phyloP scores from a whole-genome alignment of 2,329 filamentous ascomycete species.

The Verticillium zaregamsianum region DNA sequence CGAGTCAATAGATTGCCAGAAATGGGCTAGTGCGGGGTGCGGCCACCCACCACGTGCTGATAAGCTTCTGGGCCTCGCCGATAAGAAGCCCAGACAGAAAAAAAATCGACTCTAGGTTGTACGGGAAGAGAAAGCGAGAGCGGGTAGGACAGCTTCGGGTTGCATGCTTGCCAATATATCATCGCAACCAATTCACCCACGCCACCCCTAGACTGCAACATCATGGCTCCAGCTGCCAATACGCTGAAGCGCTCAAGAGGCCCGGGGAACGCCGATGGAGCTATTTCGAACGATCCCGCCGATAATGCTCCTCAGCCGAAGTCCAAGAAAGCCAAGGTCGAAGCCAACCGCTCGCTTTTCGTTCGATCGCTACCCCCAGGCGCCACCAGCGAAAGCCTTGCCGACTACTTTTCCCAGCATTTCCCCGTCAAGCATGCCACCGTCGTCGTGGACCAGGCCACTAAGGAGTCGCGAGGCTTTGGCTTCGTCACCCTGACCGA shows the following conservation, averaged over 20 bases:
- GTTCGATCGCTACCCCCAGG: constrained; percentile 78
- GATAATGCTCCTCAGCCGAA: constrained; percentile 21
- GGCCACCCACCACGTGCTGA: constrained; percentile 9
- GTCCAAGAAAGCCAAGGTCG: constrained; percentile 54
- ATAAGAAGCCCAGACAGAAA: neutral
- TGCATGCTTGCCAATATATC: neutral
- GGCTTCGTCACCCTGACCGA: constrained; percentile 98
- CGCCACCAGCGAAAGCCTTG: constrained; percentile 76
- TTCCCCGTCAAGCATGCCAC: constrained; percentile 94
- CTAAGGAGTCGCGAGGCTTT: constrained; percentile 85
- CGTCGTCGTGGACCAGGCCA: constrained; percentile 81
- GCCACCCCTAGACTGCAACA: neutral
- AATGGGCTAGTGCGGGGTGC: constrained; percentile 12
- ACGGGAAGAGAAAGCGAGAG: neutral
- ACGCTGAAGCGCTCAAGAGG: constrained; percentile 12
- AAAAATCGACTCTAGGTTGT: constrained; percentile 6
- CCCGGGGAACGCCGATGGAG: neutral
- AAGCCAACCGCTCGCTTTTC: constrained; percentile 73
- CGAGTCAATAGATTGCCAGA: constrained; percentile 14
- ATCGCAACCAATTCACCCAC: neutral
- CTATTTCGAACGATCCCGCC: constrained; percentile 15
- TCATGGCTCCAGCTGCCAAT: constrained; percentile 9
- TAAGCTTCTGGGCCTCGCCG: constrained; percentile 2
- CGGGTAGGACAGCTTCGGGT: neutral
- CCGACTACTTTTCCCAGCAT: constrained; percentile 87